These are phyloP conservation scores for Hevea brasiliensis DNA, from an alignment of 345 rosid species.

Conservation along the genomic window DNA sequence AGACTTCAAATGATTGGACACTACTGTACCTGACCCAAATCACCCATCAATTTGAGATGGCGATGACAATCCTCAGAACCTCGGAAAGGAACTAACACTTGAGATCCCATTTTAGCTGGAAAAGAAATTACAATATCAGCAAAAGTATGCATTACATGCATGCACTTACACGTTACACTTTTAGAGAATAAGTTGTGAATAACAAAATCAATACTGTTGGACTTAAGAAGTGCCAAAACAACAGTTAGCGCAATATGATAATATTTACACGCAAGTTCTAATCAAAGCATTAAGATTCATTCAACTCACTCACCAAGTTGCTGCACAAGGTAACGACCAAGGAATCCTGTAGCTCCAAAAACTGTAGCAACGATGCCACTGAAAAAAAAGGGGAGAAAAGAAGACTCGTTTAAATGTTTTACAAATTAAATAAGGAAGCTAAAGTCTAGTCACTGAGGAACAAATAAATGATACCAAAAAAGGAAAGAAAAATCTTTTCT, in stretches of 20 bases:
- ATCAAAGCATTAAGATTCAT: neutral
- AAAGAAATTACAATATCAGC: conserved; percentile 11
- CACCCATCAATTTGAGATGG: conserved; percentile 99
- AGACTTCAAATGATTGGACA: neutral
- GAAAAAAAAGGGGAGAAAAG: conserved; percentile 14
- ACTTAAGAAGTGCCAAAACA: neutral
- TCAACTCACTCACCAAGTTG: conserved; percentile 85
- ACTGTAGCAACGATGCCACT: conserved; percentile 97
- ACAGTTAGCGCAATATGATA: neutral
- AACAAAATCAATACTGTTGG: neutral
- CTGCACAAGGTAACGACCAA: conserved; percentile 98
- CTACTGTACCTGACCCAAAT: conserved; percentile 82
- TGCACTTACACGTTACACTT: neutral
- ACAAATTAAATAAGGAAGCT: too few relatives aligned
- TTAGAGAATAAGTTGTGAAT: neutral
- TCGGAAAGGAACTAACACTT: conserved; percentile 93
- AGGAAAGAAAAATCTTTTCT: neutral
- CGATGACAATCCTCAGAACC: conserved; percentile 90
- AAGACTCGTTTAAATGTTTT: neutral
- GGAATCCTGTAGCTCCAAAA: conserved; percentile 97
- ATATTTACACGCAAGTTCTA: neutral
- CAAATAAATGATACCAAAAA: neutral
- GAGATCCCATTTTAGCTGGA: conserved; percentile 94
- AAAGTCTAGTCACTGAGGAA: neutral
- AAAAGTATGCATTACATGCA: neutral